Conservation (phyloP, 2,329 filamentous ascomycete species). For the Metarhizium rileyi region DNA sequence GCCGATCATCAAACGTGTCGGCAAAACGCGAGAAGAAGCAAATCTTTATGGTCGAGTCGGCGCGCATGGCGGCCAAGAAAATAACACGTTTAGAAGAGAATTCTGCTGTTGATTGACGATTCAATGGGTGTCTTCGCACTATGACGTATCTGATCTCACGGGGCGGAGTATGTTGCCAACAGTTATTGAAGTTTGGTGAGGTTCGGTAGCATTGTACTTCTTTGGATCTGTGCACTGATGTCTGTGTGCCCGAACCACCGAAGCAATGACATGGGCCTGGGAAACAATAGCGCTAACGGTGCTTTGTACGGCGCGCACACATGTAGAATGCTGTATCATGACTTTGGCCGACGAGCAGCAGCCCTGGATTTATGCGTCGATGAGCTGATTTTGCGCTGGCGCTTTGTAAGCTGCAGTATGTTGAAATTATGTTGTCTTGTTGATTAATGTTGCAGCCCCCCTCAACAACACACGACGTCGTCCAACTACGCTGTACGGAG, state of each 20-base stretch:
- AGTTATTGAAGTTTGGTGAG: not conserved
- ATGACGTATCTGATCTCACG: not conserved
- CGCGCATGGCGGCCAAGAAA: not conserved
- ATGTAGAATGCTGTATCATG: no score
- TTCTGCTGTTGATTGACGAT: no score
- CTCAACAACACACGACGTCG: no score
- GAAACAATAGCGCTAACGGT: not conserved
- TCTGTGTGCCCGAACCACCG: not conserved
- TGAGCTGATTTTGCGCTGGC: no score
- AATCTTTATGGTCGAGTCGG: not conserved
- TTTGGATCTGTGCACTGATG: not conserved
- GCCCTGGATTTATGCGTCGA: no score
- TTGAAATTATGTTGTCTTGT: no score
- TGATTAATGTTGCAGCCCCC: no score
- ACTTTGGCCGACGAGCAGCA: no score
- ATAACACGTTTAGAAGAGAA: no score
- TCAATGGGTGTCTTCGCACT: not conserved
- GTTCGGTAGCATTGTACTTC: not conserved
- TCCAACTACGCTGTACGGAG: no score
- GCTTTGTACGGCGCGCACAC: no score
- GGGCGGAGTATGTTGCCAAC: not conserved
- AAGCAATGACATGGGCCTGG: not conserved
- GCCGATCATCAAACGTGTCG: not conserved
- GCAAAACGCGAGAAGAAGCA: not conserved
- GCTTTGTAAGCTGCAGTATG: no score